These are phyloP conservation scores for Malus fusca DNA, from an alignment of 306 rosid genomes.

Conservation along the genomic window DNA sequence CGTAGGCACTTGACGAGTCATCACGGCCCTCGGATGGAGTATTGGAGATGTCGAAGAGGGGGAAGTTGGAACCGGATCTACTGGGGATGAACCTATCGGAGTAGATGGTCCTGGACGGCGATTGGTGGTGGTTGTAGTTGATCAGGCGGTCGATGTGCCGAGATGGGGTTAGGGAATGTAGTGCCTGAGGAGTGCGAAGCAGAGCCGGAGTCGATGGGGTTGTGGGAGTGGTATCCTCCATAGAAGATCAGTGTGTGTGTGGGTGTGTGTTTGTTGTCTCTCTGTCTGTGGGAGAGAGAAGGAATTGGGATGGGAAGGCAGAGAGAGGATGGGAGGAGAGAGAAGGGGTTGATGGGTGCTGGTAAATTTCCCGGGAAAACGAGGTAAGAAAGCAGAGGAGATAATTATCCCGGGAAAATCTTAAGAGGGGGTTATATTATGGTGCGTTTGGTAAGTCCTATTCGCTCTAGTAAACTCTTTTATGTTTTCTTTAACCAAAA, in stretches of 20 bases:
- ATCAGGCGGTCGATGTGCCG: slow-evolving; percentile 71
- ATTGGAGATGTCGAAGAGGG: slow-evolving; percentile 40
- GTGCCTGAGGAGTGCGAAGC: slow-evolving; percentile 30
- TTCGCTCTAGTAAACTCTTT: background rate
- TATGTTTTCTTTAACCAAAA: background rate
- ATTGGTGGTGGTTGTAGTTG: slow-evolving; percentile 53
- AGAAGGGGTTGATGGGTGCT: background rate
- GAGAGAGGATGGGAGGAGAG: background rate
- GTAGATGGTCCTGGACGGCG: slow-evolving; percentile 84
- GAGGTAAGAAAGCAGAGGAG: slow-evolving; percentile 9
- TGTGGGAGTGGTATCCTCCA: slow-evolving; percentile 46
- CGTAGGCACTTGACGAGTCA: slow-evolving; percentile 56
- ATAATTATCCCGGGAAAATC: slow-evolving; percentile 48
- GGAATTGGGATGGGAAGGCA: background rate
- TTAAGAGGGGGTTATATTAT: background rate
- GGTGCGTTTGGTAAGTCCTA: background rate
- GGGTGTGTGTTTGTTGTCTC: background rate
- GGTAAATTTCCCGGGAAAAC: slow-evolving; percentile 27
- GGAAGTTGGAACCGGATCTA: slow-evolving; percentile 79
- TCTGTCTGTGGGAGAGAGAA: background rate
- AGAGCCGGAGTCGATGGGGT: slow-evolving; percentile 27
- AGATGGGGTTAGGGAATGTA: slow-evolving; percentile 40
- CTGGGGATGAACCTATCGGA: slow-evolving; percentile 90
- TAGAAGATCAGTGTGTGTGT: slow-evolving; percentile 17
- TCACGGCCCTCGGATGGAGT: slow-evolving; percentile 49